Evolutionary conservation across 164 flowering plant genomes (phyloP).

Genomic region (Liquidambar formosana): DNA sequence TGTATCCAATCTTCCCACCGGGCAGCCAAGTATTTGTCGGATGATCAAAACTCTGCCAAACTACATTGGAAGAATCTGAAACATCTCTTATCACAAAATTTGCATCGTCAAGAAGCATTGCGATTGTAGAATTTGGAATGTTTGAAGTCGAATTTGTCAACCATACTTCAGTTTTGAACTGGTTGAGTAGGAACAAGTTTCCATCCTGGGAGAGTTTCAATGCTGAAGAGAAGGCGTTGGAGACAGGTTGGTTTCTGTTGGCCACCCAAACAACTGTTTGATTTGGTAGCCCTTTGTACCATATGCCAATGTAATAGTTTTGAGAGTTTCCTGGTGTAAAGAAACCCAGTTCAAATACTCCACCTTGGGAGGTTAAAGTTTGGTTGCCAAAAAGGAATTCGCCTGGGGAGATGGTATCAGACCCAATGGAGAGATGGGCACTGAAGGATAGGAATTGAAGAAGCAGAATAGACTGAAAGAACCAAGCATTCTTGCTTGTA

Average conservation of each 20-base stretch:
- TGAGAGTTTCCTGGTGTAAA: too few species aligned
- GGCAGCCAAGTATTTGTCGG: constrained; percentile 20
- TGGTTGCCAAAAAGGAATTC: constrained; percentile 16
- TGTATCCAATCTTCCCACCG: constrained; percentile 18
- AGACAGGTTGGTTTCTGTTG: too few species aligned
- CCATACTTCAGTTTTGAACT: constrained; percentile 24
- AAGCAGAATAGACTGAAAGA: too few species aligned
- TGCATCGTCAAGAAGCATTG: constrained; percentile 29
- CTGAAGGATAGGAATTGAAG: too few species aligned
- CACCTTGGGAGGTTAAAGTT: constrained; percentile 19
- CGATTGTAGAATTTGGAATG: constrained; percentile 10
- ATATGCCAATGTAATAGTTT: too few species aligned
- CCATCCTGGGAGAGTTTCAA: constrained; percentile 25
- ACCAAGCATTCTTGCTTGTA: too few species aligned
- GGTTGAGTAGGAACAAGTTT: constrained; percentile 17
- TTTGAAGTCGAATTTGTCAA: constrained; percentile 21
- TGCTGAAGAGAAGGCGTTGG: constrained; percentile 1
- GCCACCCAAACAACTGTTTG: too few species aligned
- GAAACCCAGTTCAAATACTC: too few species aligned
- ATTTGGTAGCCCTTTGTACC: too few species aligned
- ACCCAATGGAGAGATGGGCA: neutral
- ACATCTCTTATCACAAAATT: constrained; percentile 29
- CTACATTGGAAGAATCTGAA: neutral
- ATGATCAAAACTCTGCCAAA: too few species aligned
- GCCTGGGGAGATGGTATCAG: too few species aligned